Evolutionary conservation across 2,329 filamentous ascomycete genomes (phyloP), one percentile per base, ranked within the genome.

Genomic region (Fonsecaea nubica): DNA sequence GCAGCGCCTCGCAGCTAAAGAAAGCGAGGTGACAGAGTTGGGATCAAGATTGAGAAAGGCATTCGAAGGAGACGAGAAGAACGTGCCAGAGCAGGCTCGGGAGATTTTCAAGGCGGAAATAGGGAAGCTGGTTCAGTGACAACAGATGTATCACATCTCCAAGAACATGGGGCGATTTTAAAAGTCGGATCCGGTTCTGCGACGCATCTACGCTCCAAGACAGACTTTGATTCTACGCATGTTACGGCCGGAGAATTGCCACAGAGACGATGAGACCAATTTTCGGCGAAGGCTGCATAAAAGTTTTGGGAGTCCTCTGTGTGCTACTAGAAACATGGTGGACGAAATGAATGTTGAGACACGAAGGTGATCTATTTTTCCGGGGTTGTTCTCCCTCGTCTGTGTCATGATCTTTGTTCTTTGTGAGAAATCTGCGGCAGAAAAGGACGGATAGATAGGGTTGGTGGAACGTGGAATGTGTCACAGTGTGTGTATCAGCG

Each of bases 21-120:
- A 93, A 74, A 86, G 91, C 10, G 87, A 85, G 69, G 85, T 94
- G n/a, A 89, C 93, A 75, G 87, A 92, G 74, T 92, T 95, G 76
- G 83, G 86, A 35, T 81, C 90, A 52, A 86, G 87, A 64, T 90
- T 97, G 80, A 88, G 87, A 69, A 84, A 88, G 72, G 82, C 86
- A 38, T 78, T 91, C 58, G 83, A 85, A 69, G 84, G 85, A 45
- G 32, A 33, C 53, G 33, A 61, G 58, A 45, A 48, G 53, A 48
- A 61, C 32, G 42, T 50, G 45, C 45, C 45, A 25, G 45, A 50
- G 8, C 18, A 12, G 18, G 45, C 25, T 9, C 45, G 45, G 5
- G 45, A 50, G 45, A 50, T 50, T 50, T 18, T 50, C 45, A 50
- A 25, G 45, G 18, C 45, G 18, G 45, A 50, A 25, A 50, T 21